Evolutionary conservation across 371 early-diverging fungal genomes (phyloP), one percentile per base, ranked within the genome.

Genomic region (Fennellomyces sp.): DNA sequence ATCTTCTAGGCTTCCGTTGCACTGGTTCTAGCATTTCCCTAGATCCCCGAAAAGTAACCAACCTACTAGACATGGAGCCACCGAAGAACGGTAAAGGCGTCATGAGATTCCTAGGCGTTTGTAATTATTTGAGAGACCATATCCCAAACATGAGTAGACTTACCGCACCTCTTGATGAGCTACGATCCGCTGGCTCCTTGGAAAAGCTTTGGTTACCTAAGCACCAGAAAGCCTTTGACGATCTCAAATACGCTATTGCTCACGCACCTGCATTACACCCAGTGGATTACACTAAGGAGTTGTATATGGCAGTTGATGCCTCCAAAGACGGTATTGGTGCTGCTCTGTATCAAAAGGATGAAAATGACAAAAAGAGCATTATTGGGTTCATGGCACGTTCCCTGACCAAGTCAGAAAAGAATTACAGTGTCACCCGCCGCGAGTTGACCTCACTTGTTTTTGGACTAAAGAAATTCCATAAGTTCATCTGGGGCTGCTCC

Each of bases 231-330:
- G 26, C 56, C 21, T 70, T 70, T 39, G 17, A 64, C 17, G n/a
- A 11, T 7, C 15, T 63, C 1, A 65, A 69, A 39, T 21, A 39
- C 5, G 23, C 45, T 2, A 25, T 65, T 0, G 2, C 26, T 0
- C 13, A 36, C 41, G 48, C 33, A 41, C 51, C 66, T n/a, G 29
- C 48, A 2, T 29, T 68, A 17, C 25, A 27, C 13, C 56, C 30
- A 11, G 73, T 77, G 0, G 68, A 80, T 19, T 59, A 69, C 5
- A 27, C 5, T 1, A 23, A 58, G 0, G 64, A 62, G 1, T 75
- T 79, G 33, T 62, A 58, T 23, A 48, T 80, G 0, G 74, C 70
- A 6, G 75, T 76, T 0, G 78, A 84, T 57, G 75, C 80, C 0
- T 79, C 76, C 1, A 64, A 75, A 28, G 42, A 41, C 8, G 77